A percentile compares a stretch with the other conserved stretches of the same genome.
These are phyloP conservation scores for Trichoderma orchidacearum DNA, from an alignment of 495 filamentous ascomycete genomes.

Conservation along the genomic window DNA sequence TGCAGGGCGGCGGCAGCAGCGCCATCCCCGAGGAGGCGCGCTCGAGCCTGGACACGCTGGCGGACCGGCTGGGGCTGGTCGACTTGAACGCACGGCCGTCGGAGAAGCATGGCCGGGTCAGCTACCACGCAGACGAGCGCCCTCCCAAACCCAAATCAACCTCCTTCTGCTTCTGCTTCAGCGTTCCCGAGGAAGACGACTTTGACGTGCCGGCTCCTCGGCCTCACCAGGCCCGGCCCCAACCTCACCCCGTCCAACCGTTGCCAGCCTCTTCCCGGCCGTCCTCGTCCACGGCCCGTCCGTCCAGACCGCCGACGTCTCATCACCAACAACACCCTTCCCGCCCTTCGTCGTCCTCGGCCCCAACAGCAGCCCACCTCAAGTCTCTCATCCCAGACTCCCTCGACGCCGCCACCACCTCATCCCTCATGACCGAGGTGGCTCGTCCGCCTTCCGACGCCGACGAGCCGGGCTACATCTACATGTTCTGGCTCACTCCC, in stretches of 20 bases:
- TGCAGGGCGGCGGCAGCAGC: too few species aligned
- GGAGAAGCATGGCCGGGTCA: constrained; percentile 10
- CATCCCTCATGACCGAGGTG: constrained; percentile 56
- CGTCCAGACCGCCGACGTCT: constrained; percentile 13
- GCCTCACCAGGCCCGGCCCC: constrained; percentile 8
- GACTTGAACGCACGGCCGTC: constrained; percentile 22
- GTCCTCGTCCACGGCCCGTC: constrained; percentile 14
- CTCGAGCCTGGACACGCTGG: constrained; percentile 67
- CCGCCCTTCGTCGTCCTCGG: constrained; percentile 15
- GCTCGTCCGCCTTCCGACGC: constrained; percentile 63
- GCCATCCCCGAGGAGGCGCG: constrained; percentile 28
- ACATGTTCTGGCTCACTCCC: constrained; percentile 87
- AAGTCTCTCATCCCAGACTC: constrained; percentile 46
- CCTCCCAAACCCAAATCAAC: constrained; percentile 8
- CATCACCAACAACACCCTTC: constrained; percentile 13
- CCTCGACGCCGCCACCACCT: constrained; percentile 50
- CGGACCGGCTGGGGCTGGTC: constrained; percentile 64
- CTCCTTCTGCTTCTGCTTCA: constrained; percentile 32
- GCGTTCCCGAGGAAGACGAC: constrained; percentile 22
- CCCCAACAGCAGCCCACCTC: constrained; percentile 21
- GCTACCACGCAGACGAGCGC: constrained; percentile 12
- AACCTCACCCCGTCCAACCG: constrained; percentile 9
- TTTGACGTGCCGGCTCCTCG: constrained; percentile 19
- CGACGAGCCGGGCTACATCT: constrained; percentile 89
- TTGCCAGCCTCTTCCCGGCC: constrained; percentile 13